Percentiles rank a stretch among this genome's conserved stretches.
These are phyloP conservation scores for Naganishia vaughanmartiniae DNA, from an alignment of 768 basidiomycete species.

Conservation along the genomic window DNA sequence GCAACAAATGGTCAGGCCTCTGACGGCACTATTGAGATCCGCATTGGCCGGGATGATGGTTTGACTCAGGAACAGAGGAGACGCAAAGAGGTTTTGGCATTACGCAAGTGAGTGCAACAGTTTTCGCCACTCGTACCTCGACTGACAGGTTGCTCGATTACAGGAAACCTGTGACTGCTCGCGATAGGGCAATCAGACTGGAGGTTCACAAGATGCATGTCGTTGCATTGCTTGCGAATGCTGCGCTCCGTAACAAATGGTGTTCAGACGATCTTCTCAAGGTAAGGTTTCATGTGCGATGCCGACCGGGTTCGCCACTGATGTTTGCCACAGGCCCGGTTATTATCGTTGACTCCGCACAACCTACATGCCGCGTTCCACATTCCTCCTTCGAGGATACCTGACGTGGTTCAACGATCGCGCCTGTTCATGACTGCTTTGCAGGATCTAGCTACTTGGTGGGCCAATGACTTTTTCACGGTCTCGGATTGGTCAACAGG, in stretches of 20 bases:
- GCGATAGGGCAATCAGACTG: conserved; percentile 70
- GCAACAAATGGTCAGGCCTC: background rate
- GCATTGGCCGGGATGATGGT: conserved; percentile 20
- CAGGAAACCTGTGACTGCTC: conserved; percentile 50
- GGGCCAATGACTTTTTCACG: conserved; percentile 65
- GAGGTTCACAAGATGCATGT: conserved; percentile 88
- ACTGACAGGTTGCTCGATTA: background rate
- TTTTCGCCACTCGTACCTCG: background rate
- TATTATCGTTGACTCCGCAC: conserved; percentile 81
- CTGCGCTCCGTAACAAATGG: conserved; percentile 74
- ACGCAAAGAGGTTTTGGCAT: conserved; percentile 11
- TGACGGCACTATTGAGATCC: conserved; percentile 23
- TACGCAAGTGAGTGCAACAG: conserved; percentile 9
- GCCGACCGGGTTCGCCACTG: background rate
- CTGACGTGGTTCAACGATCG: conserved; percentile 76
- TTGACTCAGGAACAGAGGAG: conserved; percentile 18
- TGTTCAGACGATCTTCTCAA: conserved; percentile 78
- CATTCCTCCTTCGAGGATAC: conserved; percentile 72
- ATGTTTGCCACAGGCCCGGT: conserved; percentile 64
- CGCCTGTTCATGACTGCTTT: conserved; percentile 83
- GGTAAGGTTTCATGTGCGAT: conserved; percentile 55
- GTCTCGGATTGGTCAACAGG: conserved; percentile 43
- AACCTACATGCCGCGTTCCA: conserved; percentile 74
- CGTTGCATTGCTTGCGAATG: conserved; percentile 72
- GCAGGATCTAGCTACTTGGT: conserved; percentile 74